Percentiles rank a stretch among this genome's conserved stretches.
Evolutionary conservation across 805 yeast species (phyloP).

Genomic region (Komagataella populi): DNA sequence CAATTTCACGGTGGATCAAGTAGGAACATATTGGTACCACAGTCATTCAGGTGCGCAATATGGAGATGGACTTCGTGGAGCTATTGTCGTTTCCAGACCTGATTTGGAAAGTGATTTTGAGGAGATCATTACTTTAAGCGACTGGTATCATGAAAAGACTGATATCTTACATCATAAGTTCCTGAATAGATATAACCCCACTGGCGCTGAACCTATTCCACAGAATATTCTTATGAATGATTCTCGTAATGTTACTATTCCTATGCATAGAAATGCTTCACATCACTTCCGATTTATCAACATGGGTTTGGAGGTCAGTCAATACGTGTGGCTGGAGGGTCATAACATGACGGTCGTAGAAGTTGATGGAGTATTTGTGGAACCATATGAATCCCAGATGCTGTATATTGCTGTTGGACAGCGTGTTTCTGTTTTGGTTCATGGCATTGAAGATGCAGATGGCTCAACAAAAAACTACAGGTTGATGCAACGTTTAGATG

Average conservation of each 20-base stretch:
- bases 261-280: constrained; percentile 44
- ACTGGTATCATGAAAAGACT: constrained; percentile 48
- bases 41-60: constrained; percentile 69
- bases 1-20: constrained; percentile 61
- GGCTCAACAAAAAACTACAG: constrained; percentile 36
- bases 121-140: constrained; percentile 39
- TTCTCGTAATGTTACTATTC: constrained; percentile 39
- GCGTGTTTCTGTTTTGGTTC: constrained; percentile 55
- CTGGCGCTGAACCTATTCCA: constrained; percentile 79
- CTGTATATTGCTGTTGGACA: constrained; percentile 70
- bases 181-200: constrained; percentile 57
- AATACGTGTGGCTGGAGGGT: constrained; percentile 53
- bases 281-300: constrained; percentile 54
- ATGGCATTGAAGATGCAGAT: neutral
- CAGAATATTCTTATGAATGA: constrained; percentile 55
- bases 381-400: constrained; percentile 40
- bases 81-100: constrained; percentile 49
- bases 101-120: constrained; percentile 52
- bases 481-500: constrained; percentile 48
- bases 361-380: constrained; percentile 58
- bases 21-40: constrained; percentile 79
- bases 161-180: constrained; percentile 31
- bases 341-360: constrained; percentile 63
- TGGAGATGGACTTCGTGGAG: constrained; percentile 64
- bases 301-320: constrained; percentile 64